phyloP scores from a whole-genome alignment of 495 filamentous ascomycete species.

The Saxophila tyrrhenica region DNA sequence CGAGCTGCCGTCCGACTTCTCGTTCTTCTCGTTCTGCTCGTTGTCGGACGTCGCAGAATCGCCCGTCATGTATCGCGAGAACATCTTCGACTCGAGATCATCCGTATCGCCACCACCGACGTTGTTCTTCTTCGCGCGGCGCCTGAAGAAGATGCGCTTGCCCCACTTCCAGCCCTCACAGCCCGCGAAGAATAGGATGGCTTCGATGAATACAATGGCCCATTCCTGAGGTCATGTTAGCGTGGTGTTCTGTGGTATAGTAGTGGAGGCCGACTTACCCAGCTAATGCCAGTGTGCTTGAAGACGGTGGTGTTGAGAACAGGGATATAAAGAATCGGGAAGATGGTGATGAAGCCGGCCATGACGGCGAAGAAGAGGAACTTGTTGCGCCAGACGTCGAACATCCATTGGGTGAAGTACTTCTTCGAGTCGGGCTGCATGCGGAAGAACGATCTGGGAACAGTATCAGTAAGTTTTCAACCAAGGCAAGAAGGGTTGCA shows the following conservation, averaged over 20 bases:
- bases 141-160: slow-evolving; percentile 39
- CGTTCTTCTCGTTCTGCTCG: not conserved
- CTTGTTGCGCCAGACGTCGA: slow-evolving; percentile 56
- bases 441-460: slow-evolving; percentile 24
- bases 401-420: slow-evolving; percentile 36
- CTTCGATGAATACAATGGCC: slow-evolving; percentile 48
- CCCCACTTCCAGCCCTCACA: slow-evolving; percentile 56
- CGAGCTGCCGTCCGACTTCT: not conserved
- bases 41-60: not conserved
- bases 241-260: not conserved
- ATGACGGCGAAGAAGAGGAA: slow-evolving; percentile 67
- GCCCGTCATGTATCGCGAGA: not conserved
- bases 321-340: slow-evolving; percentile 65
- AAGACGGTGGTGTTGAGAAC: slow-evolving; percentile 57
- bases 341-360: slow-evolving; percentile 50
- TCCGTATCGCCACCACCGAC: not conserved
- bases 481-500: not conserved
- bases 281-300: slow-evolving; percentile 60
- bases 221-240: slow-evolving; percentile 41
- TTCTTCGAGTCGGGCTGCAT: slow-evolving; percentile 47
- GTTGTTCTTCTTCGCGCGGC: not conserved
- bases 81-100: not conserved
- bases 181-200: slow-evolving; percentile 45
- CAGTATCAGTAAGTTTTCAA: not conserved
- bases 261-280: slow-evolving; percentile 45